Conservation (phyloP, 2,329 filamentous ascomycete species). For the Ophiostoma piceae region DNA sequence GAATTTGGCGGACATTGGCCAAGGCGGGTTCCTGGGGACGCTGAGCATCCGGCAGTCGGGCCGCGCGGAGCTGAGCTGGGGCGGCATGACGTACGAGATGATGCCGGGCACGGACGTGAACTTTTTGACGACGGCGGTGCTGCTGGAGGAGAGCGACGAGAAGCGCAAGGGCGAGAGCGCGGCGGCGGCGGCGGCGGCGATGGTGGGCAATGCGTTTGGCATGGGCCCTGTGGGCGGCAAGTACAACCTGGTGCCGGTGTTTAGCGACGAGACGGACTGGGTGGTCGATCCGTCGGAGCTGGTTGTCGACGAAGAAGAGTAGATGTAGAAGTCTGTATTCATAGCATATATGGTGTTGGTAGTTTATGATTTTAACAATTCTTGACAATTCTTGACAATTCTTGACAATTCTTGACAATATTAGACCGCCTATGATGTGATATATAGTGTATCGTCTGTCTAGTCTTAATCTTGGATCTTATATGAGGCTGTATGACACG, state of each 20-base stretch:
- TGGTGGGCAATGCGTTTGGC: conserved; percentile 50
- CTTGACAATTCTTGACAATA: too few relatives aligned
- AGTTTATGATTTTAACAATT: too few relatives aligned
- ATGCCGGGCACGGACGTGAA: conserved; percentile 47
- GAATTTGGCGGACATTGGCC: conserved; percentile 27
- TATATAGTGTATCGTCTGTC: conserved; percentile 10
- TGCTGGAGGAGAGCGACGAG: conserved; percentile 54
- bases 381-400: too few relatives aligned
- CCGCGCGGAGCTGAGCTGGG: conserved; percentile 58
- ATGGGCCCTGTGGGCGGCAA: conserved; percentile 61
- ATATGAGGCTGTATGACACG: background rate
- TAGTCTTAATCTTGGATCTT: background rate
- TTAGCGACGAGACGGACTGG: conserved; percentile 55
- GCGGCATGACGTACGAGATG: conserved; percentile 51
- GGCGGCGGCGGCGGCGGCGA: conserved; percentile 28
- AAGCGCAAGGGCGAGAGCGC: conserved; percentile 43
- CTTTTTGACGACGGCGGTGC: conserved; percentile 55
- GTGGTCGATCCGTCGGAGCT: conserved; percentile 30
- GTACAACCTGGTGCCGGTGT: conserved; percentile 55
- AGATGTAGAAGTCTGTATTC: background rate
- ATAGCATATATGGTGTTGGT: background rate
- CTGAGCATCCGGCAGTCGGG: conserved; percentile 58
- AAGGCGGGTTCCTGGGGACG: conserved; percentile 55
- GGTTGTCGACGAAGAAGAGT: background rate
- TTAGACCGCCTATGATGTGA: background rate